Evolutionary conservation across 768 basidiomycete species (phyloP), one percentile per base, ranked within the genome.

Genomic region (Neoboletus subvelutipes): DNA sequence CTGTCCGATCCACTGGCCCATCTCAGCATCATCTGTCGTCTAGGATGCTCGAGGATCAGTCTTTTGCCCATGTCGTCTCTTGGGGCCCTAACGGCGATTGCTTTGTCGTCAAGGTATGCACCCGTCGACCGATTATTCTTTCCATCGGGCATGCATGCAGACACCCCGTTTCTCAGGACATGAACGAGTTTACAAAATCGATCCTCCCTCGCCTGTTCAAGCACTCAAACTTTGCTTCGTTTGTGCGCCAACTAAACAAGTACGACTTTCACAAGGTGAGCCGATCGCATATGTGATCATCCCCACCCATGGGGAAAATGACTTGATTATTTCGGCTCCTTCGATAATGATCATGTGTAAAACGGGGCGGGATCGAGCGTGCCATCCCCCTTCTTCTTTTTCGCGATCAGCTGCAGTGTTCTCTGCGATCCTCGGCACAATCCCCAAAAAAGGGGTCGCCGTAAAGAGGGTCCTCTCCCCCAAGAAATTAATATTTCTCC

Each of bases 121-220:
- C 13, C 13, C 24, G 3, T 18, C 1, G 20, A 10, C 9, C n/a
- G 17, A 39, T n/a, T 4, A 18, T 18, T n/a, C 37, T 8, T 4
- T n/a, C 17, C 37, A n/a, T 39, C 37, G 17, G 36, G 36, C 37
- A 18, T n/a, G 7, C 8, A 8, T n/a, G 7, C 8, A 8, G 88
- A 22, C 36, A 2, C 55, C 56, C 43, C 64, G 29, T 56, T 60
- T 46, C 40, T 0, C 62, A 80, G 82, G 94, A 95, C 78, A 95
- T 95, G 90, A 95, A 92, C 74, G 92, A 94, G 65, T 96, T 96
- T 75, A 94, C 94, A 37, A 94, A 92, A 73, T 84, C 81, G 28
- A 89, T 95, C 70, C 82, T 96, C 9, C 93, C 93, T 8, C 87
- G 89, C 37, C 86, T 94, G 80, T 96, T 96, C 84, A 94, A 39